Evolutionary conservation across 257 asterid species (phyloP).

Genomic region (Striga asiatica): DNA sequence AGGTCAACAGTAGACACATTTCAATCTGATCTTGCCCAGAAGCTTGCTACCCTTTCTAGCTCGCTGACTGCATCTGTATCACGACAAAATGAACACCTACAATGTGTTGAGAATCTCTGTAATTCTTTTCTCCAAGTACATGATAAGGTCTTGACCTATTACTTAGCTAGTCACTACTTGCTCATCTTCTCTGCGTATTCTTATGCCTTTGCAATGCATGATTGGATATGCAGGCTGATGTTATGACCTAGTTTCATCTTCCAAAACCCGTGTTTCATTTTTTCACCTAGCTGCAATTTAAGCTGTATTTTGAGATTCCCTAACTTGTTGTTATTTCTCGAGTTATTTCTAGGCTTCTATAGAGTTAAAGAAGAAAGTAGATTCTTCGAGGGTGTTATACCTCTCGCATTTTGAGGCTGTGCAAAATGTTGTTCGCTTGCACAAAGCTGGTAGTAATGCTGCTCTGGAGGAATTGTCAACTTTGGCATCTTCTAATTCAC

Average conservation of each 20-base stretch:
- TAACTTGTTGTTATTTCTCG: no score
- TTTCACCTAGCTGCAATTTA: no score
- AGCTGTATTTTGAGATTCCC: no score
- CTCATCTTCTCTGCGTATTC: no score
- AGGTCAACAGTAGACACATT: constrained; percentile 42
- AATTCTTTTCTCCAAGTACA: constrained; percentile 42
- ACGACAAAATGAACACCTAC: constrained; percentile 50
- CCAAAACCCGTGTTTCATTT: background rate
- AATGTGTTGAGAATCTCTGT: constrained; percentile 47
- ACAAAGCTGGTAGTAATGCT: constrained; percentile 52
- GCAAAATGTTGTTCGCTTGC: constrained; percentile 56
- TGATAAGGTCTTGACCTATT: constrained; percentile 32
- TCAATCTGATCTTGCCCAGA: constrained; percentile 47
- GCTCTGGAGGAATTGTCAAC: constrained; percentile 51
- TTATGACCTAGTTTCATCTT: background rate
- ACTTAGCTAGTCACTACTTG: no score
- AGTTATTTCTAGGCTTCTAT: constrained; percentile 30
- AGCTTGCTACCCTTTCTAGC: constrained; percentile 41
- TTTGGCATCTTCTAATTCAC: constrained; percentile 36
- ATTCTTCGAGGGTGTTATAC: constrained; percentile 36
- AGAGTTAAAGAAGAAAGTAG: constrained; percentile 41
- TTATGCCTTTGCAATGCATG: no score
- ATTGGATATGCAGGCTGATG: no score
- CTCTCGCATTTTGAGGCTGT: constrained; percentile 62
- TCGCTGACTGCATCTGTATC: constrained; percentile 39